Conservation (phyloP, 1,139 yeast species). For the Kodamaea sp. region DNA sequence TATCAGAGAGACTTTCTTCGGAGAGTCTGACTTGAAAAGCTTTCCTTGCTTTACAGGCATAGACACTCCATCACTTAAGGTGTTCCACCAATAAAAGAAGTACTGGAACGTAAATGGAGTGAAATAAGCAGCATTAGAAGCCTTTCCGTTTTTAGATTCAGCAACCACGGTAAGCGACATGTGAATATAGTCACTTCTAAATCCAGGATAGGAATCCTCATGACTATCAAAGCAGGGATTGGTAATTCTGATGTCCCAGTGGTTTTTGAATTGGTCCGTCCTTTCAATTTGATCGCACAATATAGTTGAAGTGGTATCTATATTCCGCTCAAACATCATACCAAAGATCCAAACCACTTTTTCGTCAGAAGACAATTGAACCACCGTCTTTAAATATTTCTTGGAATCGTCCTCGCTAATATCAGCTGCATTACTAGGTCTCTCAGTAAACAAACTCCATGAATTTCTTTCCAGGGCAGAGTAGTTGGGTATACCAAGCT, state of each 20-base stretch:
- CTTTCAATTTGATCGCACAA: constrained; percentile 38
- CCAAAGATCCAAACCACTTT: constrained; percentile 47
- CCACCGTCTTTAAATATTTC: constrained; percentile 40
- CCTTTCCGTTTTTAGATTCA: constrained; percentile 30
- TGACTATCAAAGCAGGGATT: constrained; percentile 42
- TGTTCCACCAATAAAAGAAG: constrained; percentile 83
- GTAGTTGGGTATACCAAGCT: constrained; percentile 66
- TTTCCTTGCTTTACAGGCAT: constrained; percentile 76
- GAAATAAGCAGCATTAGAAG: constrained; percentile 73
- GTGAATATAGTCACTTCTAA: constrained; percentile 44
- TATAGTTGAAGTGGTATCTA: constrained; percentile 11
- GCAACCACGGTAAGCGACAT: constrained; percentile 46
- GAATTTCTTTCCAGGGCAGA: constrained; percentile 32
- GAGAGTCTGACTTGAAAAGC: constrained; percentile 42
- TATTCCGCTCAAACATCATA: constrained; percentile 42
- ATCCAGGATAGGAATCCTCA: constrained; percentile 46
- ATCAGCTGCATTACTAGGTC: constrained; percentile 17
- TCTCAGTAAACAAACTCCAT: constrained; percentile 41
- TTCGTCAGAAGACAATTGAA: constrained; percentile 41
- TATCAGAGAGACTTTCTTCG: constrained; percentile 35
- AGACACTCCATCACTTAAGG: constrained; percentile 68
- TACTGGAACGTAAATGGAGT: constrained; percentile 69
- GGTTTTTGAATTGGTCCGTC: constrained; percentile 36
- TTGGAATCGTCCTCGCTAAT: constrained; percentile 22
- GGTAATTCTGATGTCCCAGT: constrained; percentile 45